phyloP scores from a whole-genome alignment of 345 rosid species.

The Populus tremula region DNA sequence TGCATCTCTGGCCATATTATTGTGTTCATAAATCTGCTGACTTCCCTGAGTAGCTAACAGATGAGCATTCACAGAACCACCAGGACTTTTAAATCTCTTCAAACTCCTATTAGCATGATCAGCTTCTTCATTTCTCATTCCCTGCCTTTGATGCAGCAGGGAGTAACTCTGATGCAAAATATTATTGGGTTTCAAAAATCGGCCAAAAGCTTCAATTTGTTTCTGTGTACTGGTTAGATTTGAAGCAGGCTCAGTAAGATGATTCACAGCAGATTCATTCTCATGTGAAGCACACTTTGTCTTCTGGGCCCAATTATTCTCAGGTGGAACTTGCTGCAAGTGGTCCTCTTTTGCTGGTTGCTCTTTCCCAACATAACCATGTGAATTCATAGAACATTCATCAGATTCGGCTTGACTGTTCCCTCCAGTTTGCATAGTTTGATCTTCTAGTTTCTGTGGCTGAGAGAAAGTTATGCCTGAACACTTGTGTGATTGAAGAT shows the following conservation, averaged over 20 bases:
- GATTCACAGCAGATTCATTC: slow-evolving; percentile 28
- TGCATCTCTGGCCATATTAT: slow-evolving; percentile 37
- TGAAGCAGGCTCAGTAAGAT: slow-evolving; percentile 29
- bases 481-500: slow-evolving; percentile 34
- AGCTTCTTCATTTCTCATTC: slow-evolving; percentile 45
- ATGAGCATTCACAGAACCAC: slow-evolving; percentile 39
- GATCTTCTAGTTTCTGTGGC: slow-evolving; percentile 37
- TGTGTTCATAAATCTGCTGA: slow-evolving; percentile 36
- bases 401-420: slow-evolving; percentile 33
- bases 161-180: slow-evolving; percentile 41
- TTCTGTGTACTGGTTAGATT: slow-evolving; percentile 36
- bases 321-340: slow-evolving; percentile 23
- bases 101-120: slow-evolving; percentile 46
- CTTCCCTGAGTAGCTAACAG: slow-evolving; percentile 36
- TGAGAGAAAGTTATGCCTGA: slow-evolving; percentile 39
- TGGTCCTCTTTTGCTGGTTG: slow-evolving; percentile 35
- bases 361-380: slow-evolving; percentile 34
- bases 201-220: slow-evolving; percentile 61
- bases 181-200: slow-evolving; percentile 48
- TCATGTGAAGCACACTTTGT: slow-evolving; percentile 20
- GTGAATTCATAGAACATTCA: slow-evolving; percentile 31
- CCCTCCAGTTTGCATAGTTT: slow-evolving; percentile 37
- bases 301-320: slow-evolving; percentile 25
- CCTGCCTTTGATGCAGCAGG: slow-evolving; percentile 50
- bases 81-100: slow-evolving; percentile 52